phyloP scores from a whole-genome alignment of 73 alveolate species.

The Paramecium primaurelia region DNA sequence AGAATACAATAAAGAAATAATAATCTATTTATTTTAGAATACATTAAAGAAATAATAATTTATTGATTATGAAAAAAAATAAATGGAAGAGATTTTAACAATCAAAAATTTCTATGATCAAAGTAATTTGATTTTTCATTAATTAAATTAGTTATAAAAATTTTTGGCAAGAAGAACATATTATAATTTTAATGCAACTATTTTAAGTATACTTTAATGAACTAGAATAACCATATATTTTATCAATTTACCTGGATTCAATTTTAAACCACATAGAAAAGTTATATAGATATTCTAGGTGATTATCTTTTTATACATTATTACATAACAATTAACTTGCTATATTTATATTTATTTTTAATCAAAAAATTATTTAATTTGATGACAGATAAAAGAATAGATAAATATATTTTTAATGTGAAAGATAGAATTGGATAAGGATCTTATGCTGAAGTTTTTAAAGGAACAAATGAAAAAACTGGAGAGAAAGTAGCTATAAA shows the following conservation, averaged over 20 bases:
- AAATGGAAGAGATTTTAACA: too few species aligned
- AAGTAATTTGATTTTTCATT: neutral
- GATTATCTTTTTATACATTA: neutral
- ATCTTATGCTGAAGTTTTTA: conserved; percentile 57
- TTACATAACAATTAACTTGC: neutral
- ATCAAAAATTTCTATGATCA: neutral
- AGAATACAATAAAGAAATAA: too few species aligned
- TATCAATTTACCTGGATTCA: neutral
- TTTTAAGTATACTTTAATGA: conserved; percentile 82
- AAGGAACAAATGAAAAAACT: conserved; percentile 56
- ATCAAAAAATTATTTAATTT: neutral
- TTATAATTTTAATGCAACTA: conserved; percentile 87
- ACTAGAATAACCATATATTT: conserved; percentile 65
- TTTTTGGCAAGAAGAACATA: conserved; percentile 96
- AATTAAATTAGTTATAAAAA: neutral
- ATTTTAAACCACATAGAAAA: neutral
- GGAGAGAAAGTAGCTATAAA: conserved; percentile 58
- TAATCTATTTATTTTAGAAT: too few species aligned
- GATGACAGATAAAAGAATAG: conserved; percentile 55
- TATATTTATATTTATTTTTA: neutral
- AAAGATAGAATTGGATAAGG: conserved; percentile 57
- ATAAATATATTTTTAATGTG: conserved; percentile 41
- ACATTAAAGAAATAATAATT: too few species aligned
- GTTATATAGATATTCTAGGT: neutral
- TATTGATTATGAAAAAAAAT: too few species aligned